Conservation (phyloP, 1,284 basidiomycete genomes). For the Trametes versicolor region DNA sequence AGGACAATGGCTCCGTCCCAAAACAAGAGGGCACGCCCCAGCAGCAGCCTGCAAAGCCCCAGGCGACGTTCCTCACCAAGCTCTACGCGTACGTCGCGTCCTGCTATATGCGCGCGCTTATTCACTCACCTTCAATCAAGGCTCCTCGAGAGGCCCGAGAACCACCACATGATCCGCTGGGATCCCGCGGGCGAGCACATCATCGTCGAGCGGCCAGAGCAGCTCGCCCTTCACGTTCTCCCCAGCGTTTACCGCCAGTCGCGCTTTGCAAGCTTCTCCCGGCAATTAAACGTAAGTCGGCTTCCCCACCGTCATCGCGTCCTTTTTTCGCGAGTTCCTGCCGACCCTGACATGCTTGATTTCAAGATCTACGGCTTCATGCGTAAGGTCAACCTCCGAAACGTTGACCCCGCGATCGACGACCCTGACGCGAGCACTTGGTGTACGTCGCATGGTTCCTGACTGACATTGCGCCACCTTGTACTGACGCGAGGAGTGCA, state of each 20-base stretch:
- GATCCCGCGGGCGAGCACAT: slow-evolving; percentile 90
- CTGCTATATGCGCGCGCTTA: slow-evolving; percentile 27
- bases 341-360: slow-evolving; percentile 44
- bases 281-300: slow-evolving; percentile 87
- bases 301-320: slow-evolving; percentile 39
- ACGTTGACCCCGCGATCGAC: slow-evolving; percentile 90
- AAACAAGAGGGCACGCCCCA: slow-evolving; percentile 55
- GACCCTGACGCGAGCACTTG: slow-evolving; percentile 94
- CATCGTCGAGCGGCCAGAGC: slow-evolving; percentile 90
- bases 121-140: slow-evolving; percentile 48
- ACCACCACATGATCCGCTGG: slow-evolving; percentile 94
- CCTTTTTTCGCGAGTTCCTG: slow-evolving; percentile 35
- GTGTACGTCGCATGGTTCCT: slow-evolving; percentile 67
- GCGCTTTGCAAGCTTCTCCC: slow-evolving; percentile 92
- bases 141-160: slow-evolving; percentile 84
- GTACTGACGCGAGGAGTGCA: slow-evolving; percentile 45
- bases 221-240: slow-evolving; percentile 88
- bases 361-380: slow-evolving; percentile 90
- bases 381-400: slow-evolving; percentile 92
- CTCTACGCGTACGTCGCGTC: slow-evolving; percentile 80
- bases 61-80: slow-evolving; percentile 92
- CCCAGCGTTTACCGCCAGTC: slow-evolving; percentile 92
- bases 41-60: slow-evolving; percentile 73
- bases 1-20: slow-evolving; percentile 51
- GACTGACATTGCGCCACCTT: slow-evolving; percentile 24